Evolutionary conservation across 2,329 filamentous ascomycete genomes (phyloP).

Genomic region (Domatiomyces catenatus): DNA sequence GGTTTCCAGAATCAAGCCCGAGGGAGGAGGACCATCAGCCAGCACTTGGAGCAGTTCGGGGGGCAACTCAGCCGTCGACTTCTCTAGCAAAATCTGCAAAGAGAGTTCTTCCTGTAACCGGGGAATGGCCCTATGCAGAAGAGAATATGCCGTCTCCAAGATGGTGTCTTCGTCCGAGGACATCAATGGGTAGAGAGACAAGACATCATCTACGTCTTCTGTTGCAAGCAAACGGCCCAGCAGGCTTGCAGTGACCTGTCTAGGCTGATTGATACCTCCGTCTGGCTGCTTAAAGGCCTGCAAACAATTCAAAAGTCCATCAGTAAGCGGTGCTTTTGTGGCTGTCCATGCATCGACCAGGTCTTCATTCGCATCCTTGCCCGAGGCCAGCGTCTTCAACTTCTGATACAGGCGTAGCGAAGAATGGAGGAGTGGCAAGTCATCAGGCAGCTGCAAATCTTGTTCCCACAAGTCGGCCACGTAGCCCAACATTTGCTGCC

Average conservation of each 20-base stretch:
- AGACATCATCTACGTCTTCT: conserved; percentile 34
- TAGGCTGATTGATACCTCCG: conserved; percentile 34
- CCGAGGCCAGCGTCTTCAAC: conserved; percentile 41
- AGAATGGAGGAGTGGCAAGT: conserved; percentile 50
- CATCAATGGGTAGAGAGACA: conserved; percentile 59
- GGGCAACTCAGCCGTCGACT: conserved; percentile 50
- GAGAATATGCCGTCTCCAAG: conserved; percentile 63
- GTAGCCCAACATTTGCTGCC: conserved; percentile 51
- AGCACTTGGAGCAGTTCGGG: conserved; percentile 74
- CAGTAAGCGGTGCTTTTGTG: conserved; percentile 39
- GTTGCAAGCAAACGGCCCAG: conserved; percentile 51
- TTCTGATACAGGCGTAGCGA: conserved; percentile 55
- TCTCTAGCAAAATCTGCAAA: conserved; percentile 49
- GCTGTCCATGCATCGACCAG: conserved; percentile 58
- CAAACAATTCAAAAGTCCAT: conserved; percentile 36
- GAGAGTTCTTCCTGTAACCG: conserved; percentile 65
- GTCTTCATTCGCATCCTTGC: conserved; percentile 56
- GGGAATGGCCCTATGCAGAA: conserved; percentile 70
- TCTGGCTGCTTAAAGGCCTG: conserved; percentile 44
- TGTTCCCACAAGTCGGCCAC: conserved; percentile 44
- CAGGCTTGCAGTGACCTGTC: conserved; percentile 59
- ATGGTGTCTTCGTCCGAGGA: conserved; percentile 60
- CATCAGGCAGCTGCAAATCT: conserved; percentile 32
- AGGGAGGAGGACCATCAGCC: conserved; percentile 52
- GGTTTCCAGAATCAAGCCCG: conserved; percentile 51